Conservation (phyloP, 345 rosid species). For the Ceriops tagal region DNA sequence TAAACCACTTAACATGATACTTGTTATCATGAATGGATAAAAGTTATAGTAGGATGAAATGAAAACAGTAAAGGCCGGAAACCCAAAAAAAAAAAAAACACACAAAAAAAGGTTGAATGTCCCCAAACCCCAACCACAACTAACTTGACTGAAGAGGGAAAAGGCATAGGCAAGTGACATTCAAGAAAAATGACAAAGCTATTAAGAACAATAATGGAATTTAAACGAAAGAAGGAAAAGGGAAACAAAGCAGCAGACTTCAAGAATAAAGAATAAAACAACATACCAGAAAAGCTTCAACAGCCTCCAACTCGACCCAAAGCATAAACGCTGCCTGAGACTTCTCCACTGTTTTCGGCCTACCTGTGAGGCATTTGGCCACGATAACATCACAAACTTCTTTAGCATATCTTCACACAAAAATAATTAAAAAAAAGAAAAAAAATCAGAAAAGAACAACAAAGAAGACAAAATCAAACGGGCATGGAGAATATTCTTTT, state of each 20-base stretch:
- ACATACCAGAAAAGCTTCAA: conserved; percentile 74
- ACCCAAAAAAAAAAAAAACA: too few species aligned
- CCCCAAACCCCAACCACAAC: too few species aligned
- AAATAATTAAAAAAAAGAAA: too few species aligned
- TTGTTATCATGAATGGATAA: too few species aligned
- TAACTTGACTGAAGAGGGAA: too few species aligned
- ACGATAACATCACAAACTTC: conserved; percentile 92
- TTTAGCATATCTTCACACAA: conserved; percentile 62
- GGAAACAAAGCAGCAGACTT: not conserved
- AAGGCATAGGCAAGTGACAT: too few species aligned
- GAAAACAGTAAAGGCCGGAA: too few species aligned
- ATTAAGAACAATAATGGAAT: too few species aligned
- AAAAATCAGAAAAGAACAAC: not conserved
- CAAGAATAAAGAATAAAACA: not conserved
- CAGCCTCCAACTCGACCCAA: conserved; percentile 98
- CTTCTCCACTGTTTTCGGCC: conserved; percentile 93
- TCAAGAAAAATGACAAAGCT: too few species aligned
- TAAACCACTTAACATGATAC: too few species aligned
- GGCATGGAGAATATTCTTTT: not conserved
- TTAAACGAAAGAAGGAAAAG: not conserved
- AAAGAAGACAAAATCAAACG: not conserved
- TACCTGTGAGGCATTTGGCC: conserved; percentile 86
- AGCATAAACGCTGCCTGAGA: conserved; percentile 91
- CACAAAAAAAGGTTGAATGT: too few species aligned
- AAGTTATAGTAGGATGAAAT: too few species aligned